A percentile compares a stretch with the other conserved stretches of the same genome.
These are phyloP conservation scores for Coleophoma crateriformis DNA, from an alignment of 2,329 filamentous ascomycete genomes.

Conservation along the genomic window DNA sequence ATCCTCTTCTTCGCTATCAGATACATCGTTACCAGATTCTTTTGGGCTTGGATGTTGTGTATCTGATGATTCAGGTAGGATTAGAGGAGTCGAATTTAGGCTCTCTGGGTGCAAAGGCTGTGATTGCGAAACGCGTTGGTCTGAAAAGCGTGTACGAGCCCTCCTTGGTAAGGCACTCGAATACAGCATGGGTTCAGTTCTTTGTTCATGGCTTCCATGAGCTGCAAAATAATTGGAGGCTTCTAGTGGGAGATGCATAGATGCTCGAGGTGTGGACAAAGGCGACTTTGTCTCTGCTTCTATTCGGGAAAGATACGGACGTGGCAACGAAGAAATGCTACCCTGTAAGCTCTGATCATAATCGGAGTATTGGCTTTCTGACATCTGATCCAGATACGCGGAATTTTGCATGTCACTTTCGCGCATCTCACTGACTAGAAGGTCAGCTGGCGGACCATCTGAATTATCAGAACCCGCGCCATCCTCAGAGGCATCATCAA, in stretches of 20 bases:
- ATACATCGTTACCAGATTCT: not conserved
- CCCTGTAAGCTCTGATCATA: slow-evolving; percentile 24
- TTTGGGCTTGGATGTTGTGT: too few species aligned
- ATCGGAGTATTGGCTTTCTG: slow-evolving; percentile 21
- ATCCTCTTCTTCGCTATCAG: slow-evolving; percentile 11
- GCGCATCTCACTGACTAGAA: slow-evolving; percentile 13
- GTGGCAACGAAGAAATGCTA: slow-evolving; percentile 17
- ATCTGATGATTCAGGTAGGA: not conserved
- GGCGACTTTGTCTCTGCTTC: slow-evolving; percentile 27
- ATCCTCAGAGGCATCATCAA: slow-evolving; percentile 28
- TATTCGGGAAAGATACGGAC: not conserved
- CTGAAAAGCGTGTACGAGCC: slow-evolving; percentile 17
- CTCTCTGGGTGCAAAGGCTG: slow-evolving; percentile 15
- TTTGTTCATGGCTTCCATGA: not conserved
- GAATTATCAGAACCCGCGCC: slow-evolving; percentile 16
- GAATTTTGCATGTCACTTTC: slow-evolving; percentile 23
- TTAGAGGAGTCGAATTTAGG: too few species aligned
- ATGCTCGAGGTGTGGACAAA: slow-evolving; percentile 48
- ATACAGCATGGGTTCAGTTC: slow-evolving; percentile 10
- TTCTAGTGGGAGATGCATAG: slow-evolving; percentile 23
- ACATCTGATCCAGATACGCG: slow-evolving; percentile 24
- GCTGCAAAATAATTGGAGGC: slow-evolving; percentile 15
- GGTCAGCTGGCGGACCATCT: slow-evolving; percentile 9
- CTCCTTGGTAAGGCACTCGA: slow-evolving; percentile 21
- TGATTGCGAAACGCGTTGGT: slow-evolving; percentile 22